phyloP scores from a whole-genome alignment of 2,329 filamentous ascomycete species.

The Colletotrichum echinochloae region DNA sequence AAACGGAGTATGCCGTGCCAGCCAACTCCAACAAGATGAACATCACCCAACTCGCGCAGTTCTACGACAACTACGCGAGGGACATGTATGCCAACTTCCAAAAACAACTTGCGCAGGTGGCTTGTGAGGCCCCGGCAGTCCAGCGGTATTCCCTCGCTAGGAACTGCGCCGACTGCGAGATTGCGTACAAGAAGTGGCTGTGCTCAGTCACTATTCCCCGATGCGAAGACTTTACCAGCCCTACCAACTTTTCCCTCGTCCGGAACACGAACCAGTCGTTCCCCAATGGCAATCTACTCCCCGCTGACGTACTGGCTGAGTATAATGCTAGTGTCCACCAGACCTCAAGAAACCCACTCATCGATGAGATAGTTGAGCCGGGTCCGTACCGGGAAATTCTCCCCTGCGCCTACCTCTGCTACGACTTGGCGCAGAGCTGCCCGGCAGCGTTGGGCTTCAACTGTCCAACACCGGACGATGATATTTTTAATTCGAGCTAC shows the following conservation, averaged over 20 bases:
- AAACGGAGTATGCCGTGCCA: conserved; percentile 92
- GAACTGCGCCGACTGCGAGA: conserved; percentile 79
- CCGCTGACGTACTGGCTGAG: conserved; percentile 50
- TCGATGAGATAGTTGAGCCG: conserved; percentile 78
- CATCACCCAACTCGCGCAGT: conserved; percentile 69
- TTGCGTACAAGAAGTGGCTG: conserved; percentile 93
- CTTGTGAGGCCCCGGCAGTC: conserved; percentile 81
- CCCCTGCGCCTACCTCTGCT: conserved; percentile 90
- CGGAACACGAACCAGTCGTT: conserved; percentile 81
- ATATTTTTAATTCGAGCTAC: conserved; percentile 60
- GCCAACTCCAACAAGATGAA: conserved; percentile 75
- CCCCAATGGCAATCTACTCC: conserved; percentile 72
- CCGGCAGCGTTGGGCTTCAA: conserved; percentile 80
- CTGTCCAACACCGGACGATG: conserved; percentile 69
- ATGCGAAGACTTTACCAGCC: conserved; percentile 84
- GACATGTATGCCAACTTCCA: conserved; percentile 81
- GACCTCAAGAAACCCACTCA: conserved; percentile 75
- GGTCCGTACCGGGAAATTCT: conserved; percentile 95
- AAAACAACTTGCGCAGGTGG: conserved; percentile 84
- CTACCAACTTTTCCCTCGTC: conserved; percentile 56
- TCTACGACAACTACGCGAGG: conserved; percentile 83
- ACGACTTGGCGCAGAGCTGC: conserved; percentile 85
- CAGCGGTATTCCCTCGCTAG: conserved; percentile 85
- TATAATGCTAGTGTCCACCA: conserved; percentile 57
- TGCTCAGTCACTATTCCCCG: conserved; percentile 93